Conservation (phyloP, 1,284 basidiomycete genomes). For the Sporisorium sorghi region DNA sequence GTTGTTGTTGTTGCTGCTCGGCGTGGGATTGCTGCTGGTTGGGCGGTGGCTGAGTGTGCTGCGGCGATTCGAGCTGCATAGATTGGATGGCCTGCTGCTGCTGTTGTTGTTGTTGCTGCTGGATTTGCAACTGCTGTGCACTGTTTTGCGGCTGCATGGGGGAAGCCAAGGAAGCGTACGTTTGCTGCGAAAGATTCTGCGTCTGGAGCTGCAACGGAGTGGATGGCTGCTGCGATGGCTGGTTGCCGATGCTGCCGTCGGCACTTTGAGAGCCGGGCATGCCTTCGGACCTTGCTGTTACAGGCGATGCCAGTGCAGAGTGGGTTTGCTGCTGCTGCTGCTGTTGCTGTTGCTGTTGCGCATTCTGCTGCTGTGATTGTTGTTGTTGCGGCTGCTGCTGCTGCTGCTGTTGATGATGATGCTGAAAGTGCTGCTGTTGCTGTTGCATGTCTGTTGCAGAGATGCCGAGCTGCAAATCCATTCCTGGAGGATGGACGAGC, state of each 20-base stretch:
- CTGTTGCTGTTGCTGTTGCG: constrained; percentile 13
- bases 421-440: constrained; percentile 36
- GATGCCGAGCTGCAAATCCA: constrained; percentile 15
- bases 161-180: constrained; percentile 28
- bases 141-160: constrained; percentile 33
- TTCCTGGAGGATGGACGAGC: constrained; percentile 17
- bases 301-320: constrained; percentile 21
- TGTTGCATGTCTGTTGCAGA: constrained; percentile 29
- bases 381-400: constrained; percentile 22
- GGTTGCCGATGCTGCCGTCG: neutral
- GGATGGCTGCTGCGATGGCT: constrained; percentile 17
- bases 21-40: constrained; percentile 16
- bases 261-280: constrained; percentile 8
- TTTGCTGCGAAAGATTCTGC: constrained; percentile 23
- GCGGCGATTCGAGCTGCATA: constrained; percentile 34
- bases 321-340: constrained; percentile 24
- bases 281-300: constrained; percentile 18
- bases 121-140: constrained; percentile 26
- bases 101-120: constrained; percentile 22
- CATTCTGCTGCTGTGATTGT: constrained; percentile 30
- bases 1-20: constrained; percentile 11
- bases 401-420: constrained; percentile 27
- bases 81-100: constrained; percentile 20
- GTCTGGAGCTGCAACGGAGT: constrained; percentile 20
- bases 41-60: constrained; percentile 15